A percentile compares a stretch with the other conserved stretches of the same genome.
Evolutionary conservation across 768 basidiomycete genomes (phyloP).

Genomic region (Daedalea quercina): DNA sequence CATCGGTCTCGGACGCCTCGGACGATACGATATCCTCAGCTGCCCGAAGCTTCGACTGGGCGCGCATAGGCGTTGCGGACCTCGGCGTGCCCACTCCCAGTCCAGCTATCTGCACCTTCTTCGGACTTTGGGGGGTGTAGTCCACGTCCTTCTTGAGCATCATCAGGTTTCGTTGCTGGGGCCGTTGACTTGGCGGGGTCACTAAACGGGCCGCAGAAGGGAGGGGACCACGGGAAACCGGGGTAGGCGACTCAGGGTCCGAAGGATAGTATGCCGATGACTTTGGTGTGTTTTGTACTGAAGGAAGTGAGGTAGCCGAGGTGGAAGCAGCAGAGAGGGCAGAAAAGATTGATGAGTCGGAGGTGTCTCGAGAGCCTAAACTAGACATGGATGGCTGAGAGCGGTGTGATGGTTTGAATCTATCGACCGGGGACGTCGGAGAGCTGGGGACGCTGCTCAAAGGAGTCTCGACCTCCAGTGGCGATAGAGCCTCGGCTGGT

Average conservation of each 20-base stretch:
- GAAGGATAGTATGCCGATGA: not conserved
- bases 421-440: constrained; percentile 15
- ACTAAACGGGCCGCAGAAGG: constrained; percentile 12
- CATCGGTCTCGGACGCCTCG: constrained; percentile 11
- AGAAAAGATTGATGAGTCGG: constrained; percentile 15
- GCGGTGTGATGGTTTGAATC: constrained; percentile 3
- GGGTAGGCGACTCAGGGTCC: not conserved
- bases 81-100: constrained; percentile 24
- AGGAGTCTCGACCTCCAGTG: constrained; percentile 9
- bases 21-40: constrained; percentile 4
- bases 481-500: constrained; percentile 11
- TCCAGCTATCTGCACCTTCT: constrained; percentile 37
- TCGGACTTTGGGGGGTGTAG: constrained; percentile 66
- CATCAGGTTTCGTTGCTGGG: constrained; percentile 44
- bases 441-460: not conserved
- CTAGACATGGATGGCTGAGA: not conserved
- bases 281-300: constrained; percentile 7
- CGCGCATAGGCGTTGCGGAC: constrained; percentile 5
- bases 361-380: not conserved
- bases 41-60: constrained; percentile 2
- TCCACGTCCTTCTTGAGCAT: constrained; percentile 70
- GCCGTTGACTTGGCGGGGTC: constrained; percentile 14
- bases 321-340: constrained; percentile 10
- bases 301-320: constrained; percentile 10
- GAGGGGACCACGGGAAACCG: constrained; percentile 3